Percentiles rank a stretch among this genome's conserved stretches.
Conservation (phyloP, 805 yeast species). For the Jamesozyma spencerorum region DNA sequence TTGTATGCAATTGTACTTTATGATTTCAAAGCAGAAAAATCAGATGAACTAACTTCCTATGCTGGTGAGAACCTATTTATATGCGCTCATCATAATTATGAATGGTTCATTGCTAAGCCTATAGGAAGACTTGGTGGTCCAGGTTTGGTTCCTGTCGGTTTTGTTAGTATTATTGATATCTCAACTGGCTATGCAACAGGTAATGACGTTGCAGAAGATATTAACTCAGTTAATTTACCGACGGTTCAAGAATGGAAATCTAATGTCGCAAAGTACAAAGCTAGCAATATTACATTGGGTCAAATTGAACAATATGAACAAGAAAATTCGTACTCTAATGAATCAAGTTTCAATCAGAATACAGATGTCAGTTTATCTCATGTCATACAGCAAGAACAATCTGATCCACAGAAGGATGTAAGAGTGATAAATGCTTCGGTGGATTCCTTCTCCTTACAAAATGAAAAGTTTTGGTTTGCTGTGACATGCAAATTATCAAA, state of each 20-base stretch:
- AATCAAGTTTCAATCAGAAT: background rate
- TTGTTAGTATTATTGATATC: slow-evolving; percentile 77
- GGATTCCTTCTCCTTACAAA: slow-evolving; percentile 69
- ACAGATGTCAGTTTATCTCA: background rate
- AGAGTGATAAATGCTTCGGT: slow-evolving; percentile 46
- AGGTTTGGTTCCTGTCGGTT: slow-evolving; percentile 87
- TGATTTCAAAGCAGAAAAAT: slow-evolving; percentile 67
- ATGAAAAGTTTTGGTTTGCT: slow-evolving; percentile 84
- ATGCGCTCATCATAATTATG: slow-evolving; percentile 92
- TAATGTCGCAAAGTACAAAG: slow-evolving; percentile 84
- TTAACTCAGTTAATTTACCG: slow-evolving; percentile 65
- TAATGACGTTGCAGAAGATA: slow-evolving; percentile 46
- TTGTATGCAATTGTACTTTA: slow-evolving; percentile 79
- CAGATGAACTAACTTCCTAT: slow-evolving; percentile 75
- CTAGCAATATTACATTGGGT: slow-evolving; percentile 72
- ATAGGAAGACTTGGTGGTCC: slow-evolving; percentile 94
- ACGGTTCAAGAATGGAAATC: slow-evolving; percentile 94
- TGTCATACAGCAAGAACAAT: too few relatives aligned
- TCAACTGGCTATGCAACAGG: slow-evolving; percentile 51
- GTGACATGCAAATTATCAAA: slow-evolving; percentile 57
- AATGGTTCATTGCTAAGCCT: slow-evolving; percentile 98
- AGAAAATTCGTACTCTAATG: background rate
- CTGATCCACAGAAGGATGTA: background rate
- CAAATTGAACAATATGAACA: slow-evolving; percentile 33
- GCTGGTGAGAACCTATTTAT: slow-evolving; percentile 86